Evolutionary conservation across 331 rosid species (phyloP).

Genomic region (Erythrophleum ivorense): DNA sequence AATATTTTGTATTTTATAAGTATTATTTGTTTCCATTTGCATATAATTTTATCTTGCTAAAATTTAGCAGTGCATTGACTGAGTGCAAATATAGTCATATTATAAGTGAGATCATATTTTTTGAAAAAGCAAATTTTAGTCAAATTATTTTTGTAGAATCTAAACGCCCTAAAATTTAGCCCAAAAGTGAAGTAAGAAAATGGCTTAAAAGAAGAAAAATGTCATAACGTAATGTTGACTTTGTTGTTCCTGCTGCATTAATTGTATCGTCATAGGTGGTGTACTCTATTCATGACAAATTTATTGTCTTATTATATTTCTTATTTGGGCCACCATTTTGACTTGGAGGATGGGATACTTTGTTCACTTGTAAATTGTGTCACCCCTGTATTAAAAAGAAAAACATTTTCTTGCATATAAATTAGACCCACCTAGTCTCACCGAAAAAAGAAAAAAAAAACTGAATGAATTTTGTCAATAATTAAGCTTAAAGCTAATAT

Average conservation of each 20-base stretch:
- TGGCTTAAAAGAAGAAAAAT: background rate
- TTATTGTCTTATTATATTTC: background rate
- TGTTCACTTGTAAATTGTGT: background rate
- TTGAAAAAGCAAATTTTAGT: too few species aligned
- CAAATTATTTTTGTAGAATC: too few species aligned
- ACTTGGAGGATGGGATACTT: background rate
- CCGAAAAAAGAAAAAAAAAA: too few species aligned
- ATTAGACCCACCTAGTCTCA: too few species aligned
- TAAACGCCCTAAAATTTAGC: background rate
- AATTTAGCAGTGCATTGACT: background rate
- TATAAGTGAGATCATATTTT: too few species aligned
- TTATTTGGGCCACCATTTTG: background rate
- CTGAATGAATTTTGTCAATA: too few species aligned
- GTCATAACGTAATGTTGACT: slow-evolving; percentile 28
- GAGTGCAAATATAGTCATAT: too few species aligned
- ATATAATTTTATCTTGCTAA: background rate
- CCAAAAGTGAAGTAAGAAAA: background rate
- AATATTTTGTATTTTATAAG: too few species aligned
- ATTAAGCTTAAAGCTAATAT: too few species aligned
- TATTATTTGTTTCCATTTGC: too few species aligned
- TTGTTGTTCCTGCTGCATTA: slow-evolving; percentile 2
- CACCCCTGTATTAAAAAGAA: background rate
- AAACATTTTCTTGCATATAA: too few species aligned
- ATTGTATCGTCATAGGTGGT: background rate
- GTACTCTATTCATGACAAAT: background rate